A percentile compares a stretch with the other conserved stretches of the same genome.
Evolutionary conservation across 257 asterid genomes (phyloP).

Genomic region (Galeopsis tetrahit): DNA sequence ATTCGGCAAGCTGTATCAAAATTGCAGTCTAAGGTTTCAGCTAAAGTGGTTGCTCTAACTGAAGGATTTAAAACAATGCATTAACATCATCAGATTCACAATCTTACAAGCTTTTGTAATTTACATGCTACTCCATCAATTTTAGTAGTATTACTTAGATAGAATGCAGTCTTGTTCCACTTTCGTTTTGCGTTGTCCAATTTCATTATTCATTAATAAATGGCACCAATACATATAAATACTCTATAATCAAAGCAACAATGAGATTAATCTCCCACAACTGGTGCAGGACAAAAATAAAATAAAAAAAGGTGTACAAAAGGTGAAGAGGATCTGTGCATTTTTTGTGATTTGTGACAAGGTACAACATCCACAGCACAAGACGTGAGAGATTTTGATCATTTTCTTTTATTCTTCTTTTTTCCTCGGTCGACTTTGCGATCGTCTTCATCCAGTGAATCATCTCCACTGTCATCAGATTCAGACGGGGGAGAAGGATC

Average conservation of each 20-base stretch:
- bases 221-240: too few relatives aligned
- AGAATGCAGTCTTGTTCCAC: not conserved
- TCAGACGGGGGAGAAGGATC: constrained; percentile 82
- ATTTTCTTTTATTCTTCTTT: constrained; percentile 33
- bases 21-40: constrained; percentile 75
- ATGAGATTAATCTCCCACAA: too few relatives aligned
- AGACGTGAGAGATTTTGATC: constrained; percentile 1
- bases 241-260: too few relatives aligned
- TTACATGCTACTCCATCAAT: constrained; percentile 22
- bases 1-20: constrained; percentile 73
- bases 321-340: too few relatives aligned
- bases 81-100: constrained; percentile 18
- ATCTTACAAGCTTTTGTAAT: constrained; percentile 25
- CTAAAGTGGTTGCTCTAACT: constrained; percentile 79
- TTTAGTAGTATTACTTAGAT: not conserved
- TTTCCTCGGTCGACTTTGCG: constrained; percentile 1
- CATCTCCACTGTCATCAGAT: constrained; percentile 38
- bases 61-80: constrained; percentile 91
- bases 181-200: too few relatives aligned
- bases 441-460: constrained; percentile 17
- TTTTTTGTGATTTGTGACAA: too few relatives aligned
- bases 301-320: too few relatives aligned
- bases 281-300: too few relatives aligned
- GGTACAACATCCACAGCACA: not conserved
- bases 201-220: too few relatives aligned